Percentiles rank a stretch among this genome's conserved stretches.
phyloP scores from a whole-genome alignment of 768 basidiomycete species.

The Sarcodon sp. region DNA sequence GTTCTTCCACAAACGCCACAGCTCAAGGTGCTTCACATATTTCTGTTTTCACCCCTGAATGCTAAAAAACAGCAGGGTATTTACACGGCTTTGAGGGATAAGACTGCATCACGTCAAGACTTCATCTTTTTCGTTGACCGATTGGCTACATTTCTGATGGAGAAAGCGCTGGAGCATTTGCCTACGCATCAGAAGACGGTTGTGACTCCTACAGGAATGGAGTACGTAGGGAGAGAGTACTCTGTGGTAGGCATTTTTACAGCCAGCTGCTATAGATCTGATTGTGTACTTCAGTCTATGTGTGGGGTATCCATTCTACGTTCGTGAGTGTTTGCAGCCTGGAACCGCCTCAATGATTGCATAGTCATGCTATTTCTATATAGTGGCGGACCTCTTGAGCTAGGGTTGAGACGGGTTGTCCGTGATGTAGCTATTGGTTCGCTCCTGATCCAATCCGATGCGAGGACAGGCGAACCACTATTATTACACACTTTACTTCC shows the following conservation, averaged over 20 bases:
- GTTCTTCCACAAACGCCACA: conserved; percentile 74
- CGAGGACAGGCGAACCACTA: conserved; percentile 74
- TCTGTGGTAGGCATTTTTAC: conserved; percentile 30
- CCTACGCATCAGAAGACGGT: conserved; percentile 54
- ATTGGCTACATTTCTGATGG: conserved; percentile 72
- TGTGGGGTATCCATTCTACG: conserved; percentile 87
- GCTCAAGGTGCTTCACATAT: conserved; percentile 39
- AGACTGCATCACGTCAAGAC: conserved; percentile 60
- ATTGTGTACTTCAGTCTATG: conserved; percentile 33
- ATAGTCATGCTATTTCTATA: background rate
- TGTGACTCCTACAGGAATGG: conserved; percentile 50
- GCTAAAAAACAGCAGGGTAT: conserved; percentile 48
- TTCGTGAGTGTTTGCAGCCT: conserved; percentile 43
- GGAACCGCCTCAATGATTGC: conserved; percentile 2
- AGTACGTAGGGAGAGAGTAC: conserved; percentile 47
- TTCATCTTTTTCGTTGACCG: conserved; percentile 92
- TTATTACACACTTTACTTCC: conserved; percentile 79
- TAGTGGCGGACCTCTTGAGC: conserved; percentile 84
- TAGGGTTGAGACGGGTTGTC: conserved; percentile 81
- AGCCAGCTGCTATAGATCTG: background rate
- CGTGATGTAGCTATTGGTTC: conserved; percentile 82
- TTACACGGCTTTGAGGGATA: conserved; percentile 73
- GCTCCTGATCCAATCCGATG: conserved; percentile 82
- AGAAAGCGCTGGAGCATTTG: conserved; percentile 74
- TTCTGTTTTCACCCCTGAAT: background rate